Base-by-base conservation (phyloP, 1,284 basidiomycete genomes). In the Stygiomarasmius scandens region DNA sequence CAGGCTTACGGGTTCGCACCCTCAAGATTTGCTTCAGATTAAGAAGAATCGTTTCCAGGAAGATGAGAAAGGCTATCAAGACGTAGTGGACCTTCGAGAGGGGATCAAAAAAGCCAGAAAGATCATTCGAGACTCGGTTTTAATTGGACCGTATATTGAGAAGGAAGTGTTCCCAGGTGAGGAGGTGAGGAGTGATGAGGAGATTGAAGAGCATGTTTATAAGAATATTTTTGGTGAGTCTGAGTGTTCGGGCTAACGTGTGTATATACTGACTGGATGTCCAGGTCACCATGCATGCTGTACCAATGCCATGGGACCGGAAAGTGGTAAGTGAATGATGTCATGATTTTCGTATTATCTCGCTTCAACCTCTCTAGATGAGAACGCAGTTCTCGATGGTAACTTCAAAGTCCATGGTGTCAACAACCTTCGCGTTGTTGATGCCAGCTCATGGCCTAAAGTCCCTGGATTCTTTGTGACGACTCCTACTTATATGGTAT, bases 231-330 rank as follows among this genome's bases (percentile, higher is more conserved):
- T 69, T 43, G 67, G 64, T 67, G 32, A 11, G 60, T 12, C 23
- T 11, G 19, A 16, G 14, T 29, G 45, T 49, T 46, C 14, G 8
- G 20, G 22, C 27, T 14, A n/a, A 10, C 16, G 8, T 34, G 32
- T 22, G 24, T 20, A 12, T 11, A 16, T 32, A 16, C 54, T 12
- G 32, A 11, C 41, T 2, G 9, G 12, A 56, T 24, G 34, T 41
- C 2, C 44, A 68, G 68, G 69, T 2, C 70, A 71, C 56, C 69
- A 71, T 36, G 66, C 63, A n/a, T 71, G 69, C 54, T 70, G 70
- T 49, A 70, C 70, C 0, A 67, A 66, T 54, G n/a, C 66, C 23
- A 70, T 70, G 22, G 70, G 68, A 3, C 25, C 66, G 1, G 64
- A 67, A 45, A 58, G 60, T 22, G 66, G 70, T 69, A 56, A 9